phyloP scores from a whole-genome alignment of 164 flowering plant species.

The Malania oleifera region DNA sequence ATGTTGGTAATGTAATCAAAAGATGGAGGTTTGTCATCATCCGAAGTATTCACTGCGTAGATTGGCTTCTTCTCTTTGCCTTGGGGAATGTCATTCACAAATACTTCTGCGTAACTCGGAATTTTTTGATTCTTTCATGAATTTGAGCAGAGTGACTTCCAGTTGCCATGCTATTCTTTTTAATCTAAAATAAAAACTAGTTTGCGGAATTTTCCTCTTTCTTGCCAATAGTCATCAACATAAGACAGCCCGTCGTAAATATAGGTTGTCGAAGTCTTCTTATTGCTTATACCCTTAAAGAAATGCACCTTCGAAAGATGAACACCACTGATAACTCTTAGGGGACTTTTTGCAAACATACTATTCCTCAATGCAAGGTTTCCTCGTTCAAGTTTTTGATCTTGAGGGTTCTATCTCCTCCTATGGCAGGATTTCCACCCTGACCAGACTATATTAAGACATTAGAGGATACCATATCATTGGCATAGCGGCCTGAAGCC shows the following conservation, averaged over 20 bases:
- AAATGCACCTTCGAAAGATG: neutral
- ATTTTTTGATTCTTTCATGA: conserved; percentile 45
- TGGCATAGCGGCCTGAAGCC: conserved; percentile 19
- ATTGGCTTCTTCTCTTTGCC: conserved; percentile 65
- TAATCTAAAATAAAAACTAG: conserved; percentile 20
- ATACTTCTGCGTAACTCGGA: conserved; percentile 42
- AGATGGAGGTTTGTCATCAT: conserved; percentile 54
- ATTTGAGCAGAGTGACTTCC: conserved; percentile 30
- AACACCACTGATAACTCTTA: neutral
- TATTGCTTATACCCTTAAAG: neutral
- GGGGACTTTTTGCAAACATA: neutral
- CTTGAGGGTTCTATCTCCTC: neutral
- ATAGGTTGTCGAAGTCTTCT: conserved; percentile 18
- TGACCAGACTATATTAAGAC: conserved; percentile 15
- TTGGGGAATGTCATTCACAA: conserved; percentile 57
- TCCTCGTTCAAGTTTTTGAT: conserved; percentile 6
- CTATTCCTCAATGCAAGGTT: conserved; percentile 4
- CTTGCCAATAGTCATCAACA: conserved; percentile 18
- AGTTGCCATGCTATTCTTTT: conserved; percentile 18
- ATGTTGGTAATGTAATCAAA: conserved; percentile 52
- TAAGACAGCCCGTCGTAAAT: conserved; percentile 25
- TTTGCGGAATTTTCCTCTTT: conserved; percentile 16
- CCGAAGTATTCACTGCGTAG: conserved; percentile 65
- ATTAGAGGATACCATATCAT: conserved; percentile 1
- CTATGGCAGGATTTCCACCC: conserved; percentile 14